These are phyloP conservation scores for Diutina scorzettiae DNA, from an alignment of 1,139 yeast genomes.

Conservation along the genomic window DNA sequence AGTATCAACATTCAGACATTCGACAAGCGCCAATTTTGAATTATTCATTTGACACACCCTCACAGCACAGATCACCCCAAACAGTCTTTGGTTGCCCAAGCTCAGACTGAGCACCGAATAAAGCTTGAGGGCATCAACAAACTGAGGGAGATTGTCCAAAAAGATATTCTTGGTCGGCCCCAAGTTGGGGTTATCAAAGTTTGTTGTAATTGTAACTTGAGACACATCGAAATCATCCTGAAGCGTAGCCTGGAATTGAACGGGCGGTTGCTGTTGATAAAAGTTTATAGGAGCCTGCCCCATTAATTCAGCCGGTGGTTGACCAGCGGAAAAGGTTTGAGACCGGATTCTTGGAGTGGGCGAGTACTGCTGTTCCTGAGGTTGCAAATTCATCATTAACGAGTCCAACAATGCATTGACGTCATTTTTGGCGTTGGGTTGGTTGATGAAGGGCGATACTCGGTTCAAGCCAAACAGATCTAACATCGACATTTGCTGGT, in stretches of 20 bases:
- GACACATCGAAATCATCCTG: slow-evolving; percentile 44
- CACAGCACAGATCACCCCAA: slow-evolving; percentile 25
- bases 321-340: slow-evolving; percentile 17
- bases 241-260: slow-evolving; percentile 7
- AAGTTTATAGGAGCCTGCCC: slow-evolving; percentile 15
- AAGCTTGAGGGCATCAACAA: slow-evolving; percentile 25
- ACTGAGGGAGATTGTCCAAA: slow-evolving; percentile 61
- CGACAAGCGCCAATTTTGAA: slow-evolving; percentile 51
- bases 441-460: slow-evolving; percentile 9
- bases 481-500: slow-evolving; percentile 18
- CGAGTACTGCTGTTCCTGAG: not conserved
- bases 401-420: slow-evolving; percentile 8
- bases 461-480: slow-evolving; percentile 8
- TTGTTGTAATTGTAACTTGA: slow-evolving; percentile 35
- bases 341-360: slow-evolving; percentile 23
- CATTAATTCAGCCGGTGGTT: slow-evolving; percentile 15
- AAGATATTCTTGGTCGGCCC: slow-evolving; percentile 73
- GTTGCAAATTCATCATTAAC: slow-evolving; percentile 3
- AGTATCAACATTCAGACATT: slow-evolving; percentile 56
- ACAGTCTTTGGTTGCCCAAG: slow-evolving; percentile 3
- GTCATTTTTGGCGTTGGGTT: slow-evolving; percentile 7
- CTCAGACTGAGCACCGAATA: slow-evolving; percentile 19
- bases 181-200: slow-evolving; percentile 53
- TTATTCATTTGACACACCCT: slow-evolving; percentile 38
- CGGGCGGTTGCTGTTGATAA: slow-evolving; percentile 1